A percentile compares a stretch with the other conserved stretches of the same genome.
These are phyloP conservation scores for Sarcodon sp. DNA, from an alignment of 768 basidiomycete species.

Conservation along the genomic window DNA sequence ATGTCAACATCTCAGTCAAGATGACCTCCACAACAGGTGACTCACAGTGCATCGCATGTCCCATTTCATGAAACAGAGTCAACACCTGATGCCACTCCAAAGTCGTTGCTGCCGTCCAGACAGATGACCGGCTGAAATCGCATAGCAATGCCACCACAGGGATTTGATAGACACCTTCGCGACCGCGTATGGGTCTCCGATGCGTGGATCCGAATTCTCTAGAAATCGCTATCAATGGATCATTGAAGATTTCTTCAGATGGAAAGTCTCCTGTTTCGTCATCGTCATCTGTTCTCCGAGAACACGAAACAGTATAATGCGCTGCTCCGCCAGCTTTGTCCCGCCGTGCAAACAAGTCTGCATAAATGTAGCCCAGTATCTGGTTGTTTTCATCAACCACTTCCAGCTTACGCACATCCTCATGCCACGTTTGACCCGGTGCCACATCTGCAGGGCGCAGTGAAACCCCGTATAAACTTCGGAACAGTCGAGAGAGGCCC, in stretches of 20 bases:
- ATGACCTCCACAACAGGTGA: conserved; percentile 6
- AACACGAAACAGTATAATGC: conserved; percentile 96
- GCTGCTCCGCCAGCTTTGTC: conserved; percentile 90
- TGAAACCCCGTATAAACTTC: conserved; percentile 76
- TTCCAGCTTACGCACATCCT: conserved; percentile 81
- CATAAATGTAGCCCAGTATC: conserved; percentile 88
- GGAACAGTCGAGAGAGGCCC: conserved; percentile 84
- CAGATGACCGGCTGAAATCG: conserved; percentile 62
- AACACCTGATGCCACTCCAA: conserved; percentile 89
- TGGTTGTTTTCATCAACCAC: conserved; percentile 86
- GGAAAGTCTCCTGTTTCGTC: conserved; percentile 56
- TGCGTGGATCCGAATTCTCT: conserved; percentile 53
- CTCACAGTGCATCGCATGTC: conserved; percentile 99
- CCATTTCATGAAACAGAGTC: conserved; percentile 98
- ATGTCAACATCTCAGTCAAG: conserved; percentile 2
- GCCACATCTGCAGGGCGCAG: conserved; percentile 56
- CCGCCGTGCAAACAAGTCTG: conserved; percentile 75
- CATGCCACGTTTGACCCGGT: conserved; percentile 82
- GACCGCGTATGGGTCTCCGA: conserved; percentile 42
- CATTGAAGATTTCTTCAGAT: conserved; percentile 23
- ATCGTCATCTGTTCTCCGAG: conserved; percentile 84
- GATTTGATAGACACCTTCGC: conserved; percentile 68
- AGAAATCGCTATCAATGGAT: conserved; percentile 22
- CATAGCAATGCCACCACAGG: conserved; percentile 88
- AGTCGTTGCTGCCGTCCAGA: conserved; percentile 51